phyloP scores from a whole-genome alignment of 148 eudicot genomes.

The Vaccinium myrtillus region DNA sequence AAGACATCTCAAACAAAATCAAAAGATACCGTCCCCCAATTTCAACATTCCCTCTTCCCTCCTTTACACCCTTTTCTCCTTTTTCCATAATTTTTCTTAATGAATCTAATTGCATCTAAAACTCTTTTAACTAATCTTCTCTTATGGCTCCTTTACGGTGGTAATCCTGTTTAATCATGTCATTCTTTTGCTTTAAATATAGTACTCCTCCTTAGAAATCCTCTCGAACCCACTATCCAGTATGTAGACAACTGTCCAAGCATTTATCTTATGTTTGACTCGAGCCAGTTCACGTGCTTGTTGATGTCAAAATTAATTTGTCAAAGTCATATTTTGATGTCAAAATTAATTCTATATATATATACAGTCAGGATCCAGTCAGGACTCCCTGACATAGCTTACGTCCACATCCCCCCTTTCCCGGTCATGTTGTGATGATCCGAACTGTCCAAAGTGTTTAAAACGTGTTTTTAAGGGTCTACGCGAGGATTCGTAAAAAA shows the following conservation, averaged over 20 bases:
- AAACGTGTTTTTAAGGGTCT: too few species aligned
- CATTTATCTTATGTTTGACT: neutral
- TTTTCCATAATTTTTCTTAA: neutral
- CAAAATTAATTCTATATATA: too few species aligned
- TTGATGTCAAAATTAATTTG: too few species aligned
- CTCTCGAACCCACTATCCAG: neutral
- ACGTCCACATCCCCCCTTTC: too few species aligned
- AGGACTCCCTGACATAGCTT: too few species aligned
- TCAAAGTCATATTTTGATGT: too few species aligned
- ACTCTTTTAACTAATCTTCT: neutral
- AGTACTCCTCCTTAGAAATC: neutral
- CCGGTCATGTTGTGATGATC: too few species aligned
- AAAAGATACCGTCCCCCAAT: slow-evolving; percentile 29
- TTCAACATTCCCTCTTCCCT: slow-evolving; percentile 22
- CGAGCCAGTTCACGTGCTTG: too few species aligned
- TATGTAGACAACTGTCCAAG: neutral
- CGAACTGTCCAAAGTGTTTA: too few species aligned
- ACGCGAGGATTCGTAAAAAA: too few species aligned
- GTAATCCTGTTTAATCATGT: neutral
- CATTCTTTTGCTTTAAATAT: neutral
- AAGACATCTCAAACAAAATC: slow-evolving; percentile 34
- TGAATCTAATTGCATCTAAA: slow-evolving; percentile 26
- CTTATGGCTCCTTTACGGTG: neutral
- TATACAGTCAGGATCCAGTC: too few species aligned
- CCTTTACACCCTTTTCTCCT: neutral